Percentiles rank a stretch among this genome's conserved stretches.
phyloP scores from a whole-genome alignment of 331 rosid species.

The Erythrophleum ivorense region DNA sequence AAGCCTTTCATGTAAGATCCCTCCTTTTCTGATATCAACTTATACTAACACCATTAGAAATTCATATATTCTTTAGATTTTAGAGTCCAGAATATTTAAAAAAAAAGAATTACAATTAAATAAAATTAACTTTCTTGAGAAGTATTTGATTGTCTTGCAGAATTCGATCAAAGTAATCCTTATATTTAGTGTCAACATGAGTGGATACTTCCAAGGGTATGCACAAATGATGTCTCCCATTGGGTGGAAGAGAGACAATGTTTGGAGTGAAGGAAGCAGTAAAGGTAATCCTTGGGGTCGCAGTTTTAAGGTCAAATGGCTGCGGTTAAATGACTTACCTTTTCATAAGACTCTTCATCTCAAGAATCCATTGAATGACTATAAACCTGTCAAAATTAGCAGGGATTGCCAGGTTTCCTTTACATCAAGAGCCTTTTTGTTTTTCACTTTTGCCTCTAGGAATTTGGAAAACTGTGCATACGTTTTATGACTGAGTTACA shows the following conservation, averaged over 20 bases:
- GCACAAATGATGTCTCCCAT: constrained; percentile 66
- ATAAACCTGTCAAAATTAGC: constrained; percentile 71
- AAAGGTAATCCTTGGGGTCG: constrained; percentile 66
- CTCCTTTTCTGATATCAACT: constrained; percentile 24
- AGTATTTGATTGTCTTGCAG: constrained; percentile 61
- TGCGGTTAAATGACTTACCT: constrained; percentile 58
- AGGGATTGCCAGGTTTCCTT: constrained; percentile 65
- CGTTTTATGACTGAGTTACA: constrained; percentile 14
- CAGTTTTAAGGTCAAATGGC: constrained; percentile 68
- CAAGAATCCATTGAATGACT: constrained; percentile 65
- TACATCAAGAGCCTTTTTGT: constrained; percentile 10
- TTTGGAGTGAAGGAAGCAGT: constrained; percentile 65
- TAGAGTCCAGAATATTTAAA: background rate
- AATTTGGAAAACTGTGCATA: background rate
- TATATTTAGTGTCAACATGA: constrained; percentile 69
- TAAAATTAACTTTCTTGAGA: constrained; percentile 37
- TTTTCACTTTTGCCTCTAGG: background rate
- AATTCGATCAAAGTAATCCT: constrained; percentile 60
- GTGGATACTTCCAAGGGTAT: constrained; percentile 73
- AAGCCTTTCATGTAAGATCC: constrained; percentile 64
- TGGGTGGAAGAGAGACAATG: constrained; percentile 68
- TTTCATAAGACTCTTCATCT: constrained; percentile 69
- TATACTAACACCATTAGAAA: constrained; percentile 32
- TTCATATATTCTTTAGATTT: constrained; percentile 15
- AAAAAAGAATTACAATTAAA: constrained; percentile 7